phyloP scores from a whole-genome alignment of 768 basidiomycete genomes.

The Agaricus subrufescens region DNA sequence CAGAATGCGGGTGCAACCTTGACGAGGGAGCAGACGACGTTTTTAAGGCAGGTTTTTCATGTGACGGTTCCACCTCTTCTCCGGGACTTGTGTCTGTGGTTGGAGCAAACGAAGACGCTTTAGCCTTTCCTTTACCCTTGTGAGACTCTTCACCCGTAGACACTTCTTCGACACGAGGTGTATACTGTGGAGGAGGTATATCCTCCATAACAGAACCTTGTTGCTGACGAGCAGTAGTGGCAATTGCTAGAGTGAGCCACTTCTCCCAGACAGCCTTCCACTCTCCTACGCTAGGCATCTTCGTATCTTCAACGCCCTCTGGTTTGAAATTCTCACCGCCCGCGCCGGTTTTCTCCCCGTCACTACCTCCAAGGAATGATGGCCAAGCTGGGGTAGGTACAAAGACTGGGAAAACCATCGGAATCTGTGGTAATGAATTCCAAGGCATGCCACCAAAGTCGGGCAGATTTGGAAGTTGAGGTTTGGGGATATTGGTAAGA shows the following conservation, averaged over 20 bases:
- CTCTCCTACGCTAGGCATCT: conserved; percentile 45
- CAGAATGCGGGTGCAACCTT: conserved; percentile 24
- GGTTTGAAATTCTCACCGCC: conserved; percentile 13
- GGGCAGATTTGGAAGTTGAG: conserved; percentile 63
- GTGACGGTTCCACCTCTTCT: conserved; percentile 12
- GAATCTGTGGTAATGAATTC: conserved; percentile 60
- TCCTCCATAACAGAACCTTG: conserved; percentile 29
- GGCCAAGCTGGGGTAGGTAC: conserved; percentile 67
- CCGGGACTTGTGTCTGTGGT: neutral
- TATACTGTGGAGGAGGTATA: conserved; percentile 69
- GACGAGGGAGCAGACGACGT: conserved; percentile 16
- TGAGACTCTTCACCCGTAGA: neutral
- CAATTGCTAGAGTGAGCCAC: conserved; percentile 56
- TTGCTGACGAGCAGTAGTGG: conserved; percentile 38
- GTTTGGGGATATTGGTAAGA: conserved; percentile 45
- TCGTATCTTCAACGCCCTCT: conserved; percentile 29
- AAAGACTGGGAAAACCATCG: conserved; percentile 76
- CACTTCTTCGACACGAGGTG: conserved; percentile 43
- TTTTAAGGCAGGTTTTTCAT: conserved; percentile 8
- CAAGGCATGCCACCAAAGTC: conserved; percentile 41
- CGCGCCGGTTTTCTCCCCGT: conserved; percentile 14
- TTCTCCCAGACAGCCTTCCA: conserved; percentile 73
- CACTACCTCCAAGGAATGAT: conserved; percentile 51
- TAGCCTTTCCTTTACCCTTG: conserved; percentile 5
- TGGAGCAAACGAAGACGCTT: neutral